Base-by-base conservation (phyloP, 1,284 basidiomycete species). In the Apiotrichum brassicae region DNA sequence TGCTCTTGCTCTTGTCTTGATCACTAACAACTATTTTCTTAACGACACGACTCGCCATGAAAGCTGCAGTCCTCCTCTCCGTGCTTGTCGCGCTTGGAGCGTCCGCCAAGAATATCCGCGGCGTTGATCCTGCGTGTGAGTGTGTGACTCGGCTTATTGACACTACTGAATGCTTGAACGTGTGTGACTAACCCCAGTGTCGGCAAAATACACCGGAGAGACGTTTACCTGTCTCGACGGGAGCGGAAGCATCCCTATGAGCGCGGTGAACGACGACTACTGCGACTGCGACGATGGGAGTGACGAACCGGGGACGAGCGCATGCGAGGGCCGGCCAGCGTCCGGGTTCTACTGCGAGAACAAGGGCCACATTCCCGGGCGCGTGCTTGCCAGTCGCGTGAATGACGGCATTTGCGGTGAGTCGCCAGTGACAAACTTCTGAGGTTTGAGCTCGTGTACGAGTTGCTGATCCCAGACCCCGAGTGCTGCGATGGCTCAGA, bases 401-500 rank as follows among this genome's bases (percentile, higher is more conserved):
- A 85, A 84, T 52, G 94, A 99, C 66, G 94, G 94, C 3, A 78
- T 97, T 32, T 98, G 94, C 69, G 93, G 89, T 90, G 69, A 37
- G 84, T 76, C 6, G 6, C n/a, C n/a, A n/a, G n/a, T n/a, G n/a
- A n/a, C n/a, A n/a, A n/a, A n/a, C n/a, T n/a, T n/a, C n/a, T n/a
- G n/a, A n/a, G n/a, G n/a, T n/a, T n/a, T n/a, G n/a, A n/a, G n/a
- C n/a, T n/a, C n/a, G n/a, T n/a, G n/a, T n/a, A n/a, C n/a, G n/a
- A n/a, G n/a, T n/a, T n/a, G n/a, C n/a, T n/a, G n/a, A 2, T 8
- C 7, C 20, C 63, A 93, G 91, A 98, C 65, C 79, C 82, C 3
- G 84, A 92, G 65, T 99, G 95, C 68, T 98, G 94, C 68, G 94
- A 99, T 65, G 95, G 95, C n/a, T 89, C 89, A 0, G 94, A 99